Evolutionary conservation across 2,329 filamentous ascomycete species (phyloP), one percentile per base, ranked within the genome.

Genomic region (Aspergillus sojae): DNA sequence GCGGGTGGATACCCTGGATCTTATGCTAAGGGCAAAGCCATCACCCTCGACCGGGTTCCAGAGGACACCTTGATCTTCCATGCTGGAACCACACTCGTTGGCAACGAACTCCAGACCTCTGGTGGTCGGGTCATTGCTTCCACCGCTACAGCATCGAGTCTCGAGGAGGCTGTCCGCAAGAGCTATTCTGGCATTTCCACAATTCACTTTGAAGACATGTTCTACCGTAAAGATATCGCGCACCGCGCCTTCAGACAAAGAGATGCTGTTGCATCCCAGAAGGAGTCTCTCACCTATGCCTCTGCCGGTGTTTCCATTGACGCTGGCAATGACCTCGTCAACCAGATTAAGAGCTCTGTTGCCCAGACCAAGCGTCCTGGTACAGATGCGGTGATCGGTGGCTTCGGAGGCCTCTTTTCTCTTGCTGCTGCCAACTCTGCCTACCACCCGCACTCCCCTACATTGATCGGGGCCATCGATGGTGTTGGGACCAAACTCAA

Each of bases 401-500:
- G 95, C 2, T 99, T 99, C 72, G 95, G 95, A 57, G 95, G 95
- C 36, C 88, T 92, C 68, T 89, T 96, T 65, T 91, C 95, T 75
- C 84, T 97, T 16, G 82, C 88, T 7, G 86, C 86, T 57, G 78
- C 77, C 67, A 79, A 78, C 69, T 91, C 92, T 14, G 91, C 92
- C 58, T 96, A 92, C 64, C 93, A 93, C 74, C 82, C 84, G 6
- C 84, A 88, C 63, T 87, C 91, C 0, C 94, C 94, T 12, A 90
- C 94, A 62, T 81, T 98, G 30, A 92, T 98, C n/a, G 92, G 92
- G 61, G 94, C 93, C 64, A 98, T 97, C 68, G 95, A 99, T 75
- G 95, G 95, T 58, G 93, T 98, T 43, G 95, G 94, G 64, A 98
- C 94, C 56, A 98, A 98, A 83, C 89, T 98, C 71, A 96, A 96